Conservation (phyloP, 2,329 filamentous ascomycete species). For the Ceratocystis diversiconidia region DNA sequence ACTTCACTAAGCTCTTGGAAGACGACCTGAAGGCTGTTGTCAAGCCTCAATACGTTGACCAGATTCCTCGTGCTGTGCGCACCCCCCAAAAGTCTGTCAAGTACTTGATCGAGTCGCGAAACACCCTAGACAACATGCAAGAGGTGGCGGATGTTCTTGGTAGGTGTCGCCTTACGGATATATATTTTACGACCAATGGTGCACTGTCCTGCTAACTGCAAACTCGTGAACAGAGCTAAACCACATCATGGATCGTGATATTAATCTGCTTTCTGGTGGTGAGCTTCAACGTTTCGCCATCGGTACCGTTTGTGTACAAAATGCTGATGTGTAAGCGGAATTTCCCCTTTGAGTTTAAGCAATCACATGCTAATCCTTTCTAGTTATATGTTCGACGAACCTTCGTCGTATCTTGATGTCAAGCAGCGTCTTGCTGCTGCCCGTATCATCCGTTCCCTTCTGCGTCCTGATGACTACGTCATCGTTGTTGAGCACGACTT, state of each 20-base stretch:
- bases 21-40: constrained; percentile 95
- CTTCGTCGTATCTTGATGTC: constrained; percentile 96
- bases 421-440: constrained; percentile 94
- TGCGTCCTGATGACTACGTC: constrained; percentile 82
- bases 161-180: constrained; percentile 4
- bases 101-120: constrained; percentile 60
- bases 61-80: constrained; percentile 86
- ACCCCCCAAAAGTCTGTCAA: constrained; percentile 67
- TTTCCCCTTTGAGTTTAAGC: constrained; percentile 19
- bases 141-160: constrained; percentile 64
- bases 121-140: constrained; percentile 64
- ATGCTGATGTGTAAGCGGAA: constrained; percentile 56
- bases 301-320: constrained; percentile 85
- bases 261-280: constrained; percentile 82
- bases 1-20: constrained; percentile 96
- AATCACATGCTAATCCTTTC: constrained; percentile 11
- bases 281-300: constrained; percentile 98
- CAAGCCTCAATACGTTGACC: constrained; percentile 98
- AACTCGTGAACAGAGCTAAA: constrained; percentile 45
- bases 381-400: constrained; percentile 96
- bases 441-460: constrained; percentile 78
- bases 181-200: not conserved
- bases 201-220: constrained; percentile 21
- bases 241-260: constrained; percentile 84
- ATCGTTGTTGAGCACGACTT: constrained; percentile 99